Evolutionary conservation across 2,329 filamentous ascomycete genomes (phyloP).

Genomic region (Xylariaceae sp.): DNA sequence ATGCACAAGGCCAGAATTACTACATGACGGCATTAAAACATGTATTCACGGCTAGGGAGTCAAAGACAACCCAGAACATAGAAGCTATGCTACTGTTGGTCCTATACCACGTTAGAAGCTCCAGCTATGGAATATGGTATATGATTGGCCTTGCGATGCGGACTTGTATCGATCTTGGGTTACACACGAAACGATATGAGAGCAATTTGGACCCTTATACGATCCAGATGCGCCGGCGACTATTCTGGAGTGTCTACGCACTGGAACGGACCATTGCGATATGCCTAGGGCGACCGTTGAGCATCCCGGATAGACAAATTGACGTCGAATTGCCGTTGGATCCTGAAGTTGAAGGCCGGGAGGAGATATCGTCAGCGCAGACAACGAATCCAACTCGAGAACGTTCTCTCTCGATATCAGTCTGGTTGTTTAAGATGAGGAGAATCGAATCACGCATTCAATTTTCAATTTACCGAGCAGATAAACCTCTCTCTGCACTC

Average conservation of each 20-base stretch:
- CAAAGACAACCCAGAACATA: conserved; percentile 56
- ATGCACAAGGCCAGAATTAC: conserved; percentile 46
- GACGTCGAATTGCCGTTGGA: conserved; percentile 55
- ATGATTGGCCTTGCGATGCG: conserved; percentile 61
- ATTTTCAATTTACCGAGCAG: conserved; percentile 57
- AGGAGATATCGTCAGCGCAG: conserved; percentile 6
- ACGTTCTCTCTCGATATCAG: conserved; percentile 47
- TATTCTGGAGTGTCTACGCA: conserved; percentile 60
- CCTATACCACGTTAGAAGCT: conserved; percentile 57
- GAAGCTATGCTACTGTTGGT: conserved; percentile 58
- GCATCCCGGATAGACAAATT: conserved; percentile 57
- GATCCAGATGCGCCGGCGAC: conserved; percentile 51
- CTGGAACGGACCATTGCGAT: conserved; percentile 56
- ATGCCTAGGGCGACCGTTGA: conserved; percentile 56
- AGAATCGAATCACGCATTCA: conserved; percentile 56
- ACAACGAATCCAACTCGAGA: conserved; percentile 6
- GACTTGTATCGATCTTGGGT: conserved; percentile 57
- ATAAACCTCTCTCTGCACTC: conserved; percentile 50
- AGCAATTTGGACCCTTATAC: conserved; percentile 47
- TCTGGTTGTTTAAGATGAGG: conserved; percentile 53
- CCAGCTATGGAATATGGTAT: conserved; percentile 59
- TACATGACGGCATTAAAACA: conserved; percentile 57
- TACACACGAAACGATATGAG: conserved; percentile 55
- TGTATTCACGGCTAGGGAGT: conserved; percentile 54
- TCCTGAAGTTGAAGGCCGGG: conserved; percentile 24